A percentile compares a stretch with the other conserved stretches of the same genome.
Conservation (phyloP, 148 eudicot species). For the Diospyros kaki region DNA sequence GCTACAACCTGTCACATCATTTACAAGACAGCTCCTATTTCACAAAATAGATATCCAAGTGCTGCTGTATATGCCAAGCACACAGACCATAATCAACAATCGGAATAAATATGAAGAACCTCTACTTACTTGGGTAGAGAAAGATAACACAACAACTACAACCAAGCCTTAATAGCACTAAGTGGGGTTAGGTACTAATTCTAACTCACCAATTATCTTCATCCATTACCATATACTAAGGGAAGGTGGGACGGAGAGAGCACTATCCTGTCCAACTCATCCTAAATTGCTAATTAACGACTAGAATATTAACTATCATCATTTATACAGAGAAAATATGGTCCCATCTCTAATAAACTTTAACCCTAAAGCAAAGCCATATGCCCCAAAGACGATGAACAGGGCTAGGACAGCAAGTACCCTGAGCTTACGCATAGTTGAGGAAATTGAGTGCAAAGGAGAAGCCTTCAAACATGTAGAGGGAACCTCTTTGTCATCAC, state of each 20-base stretch:
- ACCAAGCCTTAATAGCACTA: too few relatives aligned
- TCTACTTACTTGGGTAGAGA: too few relatives aligned
- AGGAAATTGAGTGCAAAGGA: slow-evolving; percentile 5
- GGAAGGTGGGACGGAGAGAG: too few relatives aligned
- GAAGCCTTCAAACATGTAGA: not conserved
- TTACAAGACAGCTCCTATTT: slow-evolving; percentile 10
- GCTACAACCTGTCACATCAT: not conserved
- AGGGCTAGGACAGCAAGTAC: slow-evolving; percentile 30
- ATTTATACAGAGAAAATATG: slow-evolving; percentile 7
- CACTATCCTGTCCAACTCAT: too few relatives aligned
- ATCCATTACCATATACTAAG: too few relatives aligned
- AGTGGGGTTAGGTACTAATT: too few relatives aligned
- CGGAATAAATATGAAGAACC: too few relatives aligned
- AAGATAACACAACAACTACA: too few relatives aligned
- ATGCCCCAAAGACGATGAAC: too few relatives aligned
- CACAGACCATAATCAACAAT: not conserved
- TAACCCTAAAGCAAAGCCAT: too few relatives aligned
- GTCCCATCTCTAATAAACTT: too few relatives aligned
- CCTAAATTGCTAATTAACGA: slow-evolving; percentile 13
- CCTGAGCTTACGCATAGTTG: slow-evolving; percentile 28
- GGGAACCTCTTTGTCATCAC: not conserved
- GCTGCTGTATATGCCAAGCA: not conserved
- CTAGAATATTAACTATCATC: not conserved
- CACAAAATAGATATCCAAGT: slow-evolving; percentile 10
- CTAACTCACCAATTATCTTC: too few relatives aligned